Conservation (phyloP, 345 rosid species). For the Lepidium didymum region DNA sequence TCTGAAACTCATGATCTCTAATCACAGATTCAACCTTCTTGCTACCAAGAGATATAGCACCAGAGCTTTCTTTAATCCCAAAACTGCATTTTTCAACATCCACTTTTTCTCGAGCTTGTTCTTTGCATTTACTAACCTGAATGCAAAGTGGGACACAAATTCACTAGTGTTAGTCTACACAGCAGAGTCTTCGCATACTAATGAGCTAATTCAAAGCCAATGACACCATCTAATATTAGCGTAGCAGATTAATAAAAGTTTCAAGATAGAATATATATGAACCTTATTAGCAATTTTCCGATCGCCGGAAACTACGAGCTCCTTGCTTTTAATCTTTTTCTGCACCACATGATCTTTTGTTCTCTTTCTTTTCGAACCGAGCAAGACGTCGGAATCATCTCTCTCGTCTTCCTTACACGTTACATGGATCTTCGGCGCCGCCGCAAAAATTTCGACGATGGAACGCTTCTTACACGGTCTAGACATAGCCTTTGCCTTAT, state of each 20-base stretch:
- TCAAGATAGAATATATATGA: neutral
- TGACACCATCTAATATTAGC: neutral
- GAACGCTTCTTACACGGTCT: slow-evolving; percentile 47
- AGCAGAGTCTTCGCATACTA: neutral
- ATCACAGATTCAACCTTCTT: slow-evolving; percentile 12
- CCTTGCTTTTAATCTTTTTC: slow-evolving; percentile 20
- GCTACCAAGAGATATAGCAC: neutral
- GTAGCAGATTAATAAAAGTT: neutral
- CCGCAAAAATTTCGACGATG: slow-evolving; percentile 44
- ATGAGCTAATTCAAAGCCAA: neutral
- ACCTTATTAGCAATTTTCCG: neutral
- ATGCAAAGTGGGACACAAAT: neutral
- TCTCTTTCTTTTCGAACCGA: slow-evolving; percentile 9
- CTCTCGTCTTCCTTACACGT: slow-evolving; percentile 4
- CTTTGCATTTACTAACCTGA: neutral
- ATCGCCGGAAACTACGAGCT: neutral
- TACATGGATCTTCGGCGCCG: slow-evolving; percentile 36
- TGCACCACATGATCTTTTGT: slow-evolving; percentile 11
- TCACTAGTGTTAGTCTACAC: neutral
- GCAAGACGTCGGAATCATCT: neutral
- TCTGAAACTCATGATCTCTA: slow-evolving; percentile 23
- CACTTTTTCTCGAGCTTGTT: slow-evolving; percentile 18
- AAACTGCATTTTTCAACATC: slow-evolving; percentile 15
- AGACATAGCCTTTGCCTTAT: slow-evolving; percentile 28
- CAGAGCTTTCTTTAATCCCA: slow-evolving; percentile 14